phyloP scores from a whole-genome alignment of 441 rosid genomes.

The Flueggea neowawraea region DNA sequence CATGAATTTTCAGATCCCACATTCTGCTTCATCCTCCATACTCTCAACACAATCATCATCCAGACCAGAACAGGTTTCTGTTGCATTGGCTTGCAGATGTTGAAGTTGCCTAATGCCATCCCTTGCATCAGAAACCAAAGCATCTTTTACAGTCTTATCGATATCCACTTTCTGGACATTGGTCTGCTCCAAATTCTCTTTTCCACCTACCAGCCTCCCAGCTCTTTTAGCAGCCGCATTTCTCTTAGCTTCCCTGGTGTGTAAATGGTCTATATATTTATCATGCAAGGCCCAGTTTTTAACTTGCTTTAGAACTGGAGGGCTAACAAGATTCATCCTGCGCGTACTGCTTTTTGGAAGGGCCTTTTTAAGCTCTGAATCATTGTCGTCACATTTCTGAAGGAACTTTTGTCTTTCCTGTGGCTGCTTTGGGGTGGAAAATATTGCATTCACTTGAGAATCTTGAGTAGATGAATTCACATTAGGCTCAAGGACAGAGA shows the following conservation, averaged over 20 bases:
- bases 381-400: constrained; percentile 32
- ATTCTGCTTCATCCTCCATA: constrained; percentile 38
- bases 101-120: constrained; percentile 58
- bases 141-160: constrained; percentile 54
- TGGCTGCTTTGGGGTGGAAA: constrained; percentile 45
- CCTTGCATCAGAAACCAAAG: constrained; percentile 51
- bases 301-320: constrained; percentile 75
- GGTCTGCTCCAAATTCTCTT: constrained; percentile 34
- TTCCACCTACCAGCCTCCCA: constrained; percentile 17
- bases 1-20: constrained; percentile 8
- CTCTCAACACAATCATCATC: constrained; percentile 15
- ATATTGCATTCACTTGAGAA: constrained; percentile 13
- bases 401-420: constrained; percentile 38
- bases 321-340: constrained; percentile 37
- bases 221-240: constrained; percentile 32
- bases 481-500: constrained; percentile 69
- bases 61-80: constrained; percentile 32
- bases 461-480: constrained; percentile 24
- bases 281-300: constrained; percentile 81
- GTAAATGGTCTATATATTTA: constrained; percentile 79
- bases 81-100: constrained; percentile 24
- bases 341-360: constrained; percentile 34
- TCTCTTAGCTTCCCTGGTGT: constrained; percentile 80
- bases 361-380: constrained; percentile 31
- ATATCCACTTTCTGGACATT: constrained; percentile 22